Conservation (phyloP, 2,329 filamentous ascomycete genomes). For the Nemania diffusa region DNA sequence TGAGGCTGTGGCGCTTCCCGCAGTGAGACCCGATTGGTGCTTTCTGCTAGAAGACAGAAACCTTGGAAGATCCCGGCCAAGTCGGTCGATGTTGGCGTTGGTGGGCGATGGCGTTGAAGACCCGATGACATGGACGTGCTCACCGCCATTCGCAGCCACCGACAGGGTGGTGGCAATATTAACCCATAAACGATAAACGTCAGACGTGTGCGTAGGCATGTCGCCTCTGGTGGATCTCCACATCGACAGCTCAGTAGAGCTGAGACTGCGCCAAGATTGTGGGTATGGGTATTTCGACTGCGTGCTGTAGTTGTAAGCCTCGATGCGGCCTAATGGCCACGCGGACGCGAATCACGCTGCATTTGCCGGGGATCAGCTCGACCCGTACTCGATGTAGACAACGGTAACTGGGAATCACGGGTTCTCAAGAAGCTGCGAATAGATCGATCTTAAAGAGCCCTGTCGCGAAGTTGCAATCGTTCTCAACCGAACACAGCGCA, state of each 20-base stretch:
- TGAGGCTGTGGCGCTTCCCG: slow-evolving; percentile 44
- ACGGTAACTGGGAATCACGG: neutral
- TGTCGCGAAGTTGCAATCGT: neutral
- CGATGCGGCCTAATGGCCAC: neutral
- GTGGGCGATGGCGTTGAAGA: neutral
- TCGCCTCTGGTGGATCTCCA: neutral
- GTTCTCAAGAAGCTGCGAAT: neutral
- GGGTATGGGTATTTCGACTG: neutral
- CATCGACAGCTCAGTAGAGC: neutral
- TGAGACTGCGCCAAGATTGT: slow-evolving; percentile 4
- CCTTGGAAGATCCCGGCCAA: no score
- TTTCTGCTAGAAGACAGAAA: neutral
- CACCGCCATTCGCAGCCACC: neutral
- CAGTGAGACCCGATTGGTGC: slow-evolving; percentile 17
- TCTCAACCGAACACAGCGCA: neutral
- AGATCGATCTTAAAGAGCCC: neutral
- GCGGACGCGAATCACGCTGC: neutral
- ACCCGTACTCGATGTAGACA: neutral
- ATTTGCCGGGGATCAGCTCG: neutral
- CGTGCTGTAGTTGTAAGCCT: neutral
- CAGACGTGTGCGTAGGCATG: neutral
- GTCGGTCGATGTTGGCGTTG: neutral
- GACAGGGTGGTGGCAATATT: neutral
- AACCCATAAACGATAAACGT: no score
- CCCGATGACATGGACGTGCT: neutral